These are phyloP conservation scores for Symmetrospora coprosmae DNA, from an alignment of 768 basidiomycete genomes.

Conservation along the genomic window DNA sequence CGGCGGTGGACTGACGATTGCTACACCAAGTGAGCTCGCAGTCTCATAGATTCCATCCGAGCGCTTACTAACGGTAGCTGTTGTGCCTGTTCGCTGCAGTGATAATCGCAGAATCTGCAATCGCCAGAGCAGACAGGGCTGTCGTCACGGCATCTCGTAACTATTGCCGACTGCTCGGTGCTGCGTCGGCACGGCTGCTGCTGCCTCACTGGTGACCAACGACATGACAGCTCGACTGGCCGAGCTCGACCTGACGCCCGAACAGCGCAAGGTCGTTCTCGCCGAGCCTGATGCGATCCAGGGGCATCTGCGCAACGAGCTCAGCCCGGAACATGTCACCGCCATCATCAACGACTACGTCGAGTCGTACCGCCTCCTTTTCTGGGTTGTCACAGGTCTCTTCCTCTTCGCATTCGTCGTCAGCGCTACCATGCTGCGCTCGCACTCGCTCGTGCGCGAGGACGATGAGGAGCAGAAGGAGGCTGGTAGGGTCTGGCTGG, in stretches of 20 bases:
- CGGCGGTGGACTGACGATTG: too few species aligned
- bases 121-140: not conserved
- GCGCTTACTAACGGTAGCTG: not conserved
- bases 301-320: not conserved
- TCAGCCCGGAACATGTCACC: not conserved
- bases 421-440: not conserved
- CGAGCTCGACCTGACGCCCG: not conserved
- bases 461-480: constrained; percentile 9
- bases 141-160: not conserved
- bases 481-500: not conserved
- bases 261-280: not conserved
- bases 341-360: constrained; percentile 1
- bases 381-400: not conserved
- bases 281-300: constrained; percentile 1
- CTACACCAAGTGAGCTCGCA: not conserved
- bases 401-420: not conserved
- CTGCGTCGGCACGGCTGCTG: not conserved
- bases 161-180: not conserved
- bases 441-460: not conserved
- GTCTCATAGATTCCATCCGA: not conserved
- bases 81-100: not conserved
- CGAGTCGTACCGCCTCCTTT: not conserved
- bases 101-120: not conserved
- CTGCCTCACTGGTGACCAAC: not conserved
- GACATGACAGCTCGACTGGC: not conserved